Evolutionary conservation across 495 filamentous ascomycete species (phyloP), one percentile per base, ranked within the genome.

Genomic region (Aspergillus coremiiformis): DNA sequence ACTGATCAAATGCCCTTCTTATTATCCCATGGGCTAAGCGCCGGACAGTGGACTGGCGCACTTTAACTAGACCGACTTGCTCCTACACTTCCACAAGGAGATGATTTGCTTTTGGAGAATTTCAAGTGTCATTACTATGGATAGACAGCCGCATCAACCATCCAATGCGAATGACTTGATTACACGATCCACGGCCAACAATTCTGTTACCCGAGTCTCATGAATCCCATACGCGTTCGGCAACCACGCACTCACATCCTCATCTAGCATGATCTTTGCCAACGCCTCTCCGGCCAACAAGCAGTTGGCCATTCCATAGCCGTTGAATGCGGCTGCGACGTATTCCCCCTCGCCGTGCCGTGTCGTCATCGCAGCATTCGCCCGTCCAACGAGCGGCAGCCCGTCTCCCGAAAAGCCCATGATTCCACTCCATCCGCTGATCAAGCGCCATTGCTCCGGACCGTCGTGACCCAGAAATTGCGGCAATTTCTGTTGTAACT

Each of bases 221-320:
- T 56, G 43, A 1, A 66, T 33, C 35, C 55, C 47, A 43, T 66
- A 68, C 19, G 64, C 54, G 3, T 51, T 45, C 2, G 64, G 62
- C 22, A 68, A 54, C 56, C 56, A 59, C 8, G 55, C 42, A 17
- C 39, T 39, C 12, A 52, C 47, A 15, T 53, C 15, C 15, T 75
- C 75, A 3, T 30, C 46, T 24, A 51, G n/a, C 26, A 55, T 55
- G 15, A 55, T 50, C 44, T 79, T 67, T 7, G 76, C 84, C 7
- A 84, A 74, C 3, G 82, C 84, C 54, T 84, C 78, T 1, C 83
- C 87, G 47, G 78, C 81, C 24, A 89, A 65, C 49, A 83, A 78
- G 35, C 80, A 83, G 66, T 86, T 85, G 1, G 87, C 85, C 89
- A 94, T 92, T 0, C 89, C 87, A 66, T 92, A 88, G 0, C 88